Base-by-base conservation (phyloP, 345 rosid genomes). In the Iberis pinnata region DNA sequence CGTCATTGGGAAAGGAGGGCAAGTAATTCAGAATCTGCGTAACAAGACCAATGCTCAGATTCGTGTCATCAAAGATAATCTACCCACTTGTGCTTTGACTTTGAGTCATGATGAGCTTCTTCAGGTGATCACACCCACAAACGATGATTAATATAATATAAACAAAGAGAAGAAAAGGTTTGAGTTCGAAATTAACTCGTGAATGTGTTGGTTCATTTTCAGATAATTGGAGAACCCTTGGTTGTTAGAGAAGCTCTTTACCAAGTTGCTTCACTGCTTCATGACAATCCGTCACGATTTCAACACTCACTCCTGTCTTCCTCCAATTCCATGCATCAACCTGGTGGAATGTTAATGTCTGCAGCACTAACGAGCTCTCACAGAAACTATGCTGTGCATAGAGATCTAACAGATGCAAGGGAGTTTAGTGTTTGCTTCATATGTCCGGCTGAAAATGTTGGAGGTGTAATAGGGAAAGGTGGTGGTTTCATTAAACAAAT, bases 401-500 rank as follows among this genome's bases (percentile, higher is more conserved):
- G 78, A 61, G 66, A 74, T 58, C 64, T 71, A 53, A 68, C 79
- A 7, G 77, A 83, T 66, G 73, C 83, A 5, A 73, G 67, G 18
- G 85, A 84, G 56, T 81, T 84, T 69, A 73, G 83, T 66, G 76
- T 84, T 56, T 78, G 77, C 29, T 66, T 84, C 53, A 74, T 79
- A 12, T 80, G 93, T 36, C 85, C 88, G 11, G 65, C 72, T 40
- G 85, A 71, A 58, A 78, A 84, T 54, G 69, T 84, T 35, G 88
- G 88, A 27, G 82, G 76, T 42, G 85, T 81, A 1, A 84, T 84
- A 53, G 93, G 93, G 8, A 84, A 81, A 74, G 85, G 88, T 5
- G 93, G 93, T 50, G 64, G 61, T 52, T 65, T 78, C 58, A 77
- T 84, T 53, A 84, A 81, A 43, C 85, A 81, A 71, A 75, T 79